Evolutionary conservation across 2,329 filamentous ascomycete species (phyloP).

Genomic region (Ploettnerulaceae sp.): DNA sequence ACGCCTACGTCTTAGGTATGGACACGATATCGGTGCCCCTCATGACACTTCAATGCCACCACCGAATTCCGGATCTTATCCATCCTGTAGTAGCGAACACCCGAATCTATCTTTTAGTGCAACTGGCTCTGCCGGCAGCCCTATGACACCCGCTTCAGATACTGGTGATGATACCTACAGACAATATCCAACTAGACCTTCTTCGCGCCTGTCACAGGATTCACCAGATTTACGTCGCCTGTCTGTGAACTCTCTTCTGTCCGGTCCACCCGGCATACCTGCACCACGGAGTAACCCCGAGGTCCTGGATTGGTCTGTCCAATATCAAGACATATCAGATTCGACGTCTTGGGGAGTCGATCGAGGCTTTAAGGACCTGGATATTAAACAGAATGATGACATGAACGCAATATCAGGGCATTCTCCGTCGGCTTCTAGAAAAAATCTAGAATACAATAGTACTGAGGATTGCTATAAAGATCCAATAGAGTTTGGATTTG

Average conservation of each 20-base stretch:
- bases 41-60: slow-evolving; percentile 9
- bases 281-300: slow-evolving; percentile 19
- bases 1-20: background rate
- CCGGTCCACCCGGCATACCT: slow-evolving; percentile 41
- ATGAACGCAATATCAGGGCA: slow-evolving; percentile 54
- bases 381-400: slow-evolving; percentile 69
- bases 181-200: slow-evolving; percentile 31
- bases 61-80: background rate
- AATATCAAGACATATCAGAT: slow-evolving; percentile 31
- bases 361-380: slow-evolving; percentile 62
- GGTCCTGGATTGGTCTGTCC: slow-evolving; percentile 15
- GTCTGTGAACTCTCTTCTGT: slow-evolving; percentile 62
- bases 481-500: slow-evolving; percentile 44
- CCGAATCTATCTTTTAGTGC: slow-evolving; percentile 4
- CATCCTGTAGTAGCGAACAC: slow-evolving; percentile 14
- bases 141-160: slow-evolving; percentile 39
- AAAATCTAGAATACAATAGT: slow-evolving; percentile 25
- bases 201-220: slow-evolving; percentile 29
- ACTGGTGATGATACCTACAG: slow-evolving; percentile 41
- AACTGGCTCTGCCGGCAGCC: slow-evolving; percentile 23
- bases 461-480: slow-evolving; percentile 35
- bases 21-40: background rate
- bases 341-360: slow-evolving; percentile 64
- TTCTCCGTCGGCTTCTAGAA: slow-evolving; percentile 34
- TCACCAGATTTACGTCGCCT: slow-evolving; percentile 47